These are phyloP conservation scores for Barbatosphaeria neglecta DNA, from an alignment of 495 filamentous ascomycete species.

Conservation along the genomic window DNA sequence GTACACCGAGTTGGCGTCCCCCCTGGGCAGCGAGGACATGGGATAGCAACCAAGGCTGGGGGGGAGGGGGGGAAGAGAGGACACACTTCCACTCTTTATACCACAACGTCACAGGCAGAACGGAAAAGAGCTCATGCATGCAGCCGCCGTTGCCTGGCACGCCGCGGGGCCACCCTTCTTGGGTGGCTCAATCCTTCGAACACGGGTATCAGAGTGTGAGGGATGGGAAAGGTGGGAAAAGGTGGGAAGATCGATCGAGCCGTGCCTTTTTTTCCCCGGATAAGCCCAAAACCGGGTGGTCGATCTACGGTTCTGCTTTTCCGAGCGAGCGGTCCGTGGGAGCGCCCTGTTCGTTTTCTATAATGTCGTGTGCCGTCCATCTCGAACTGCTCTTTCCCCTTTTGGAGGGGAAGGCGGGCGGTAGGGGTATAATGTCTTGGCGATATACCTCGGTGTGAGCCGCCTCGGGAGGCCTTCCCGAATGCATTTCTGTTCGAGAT, in stretches of 20 bases:
- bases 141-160: background rate
- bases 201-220: too few relatives aligned
- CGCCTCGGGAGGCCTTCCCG: background rate
- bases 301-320: background rate
- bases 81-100: constrained; percentile 9
- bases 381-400: background rate
- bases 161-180: background rate
- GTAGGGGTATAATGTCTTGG: background rate
- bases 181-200: background rate
- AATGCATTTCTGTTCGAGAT: too few relatives aligned
- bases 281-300: constrained; percentile 1
- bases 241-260: background rate
- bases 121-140: background rate
- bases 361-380: background rate
- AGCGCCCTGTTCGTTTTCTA: background rate
- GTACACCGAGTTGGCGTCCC: too few relatives aligned
- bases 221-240: too few relatives aligned
- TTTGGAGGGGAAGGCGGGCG: background rate
- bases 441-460: background rate
- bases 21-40: too few relatives aligned
- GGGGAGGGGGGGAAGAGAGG: too few relatives aligned
- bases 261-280: constrained; percentile 3
- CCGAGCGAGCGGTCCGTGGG: constrained; percentile 2
- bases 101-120: constrained; percentile 1
- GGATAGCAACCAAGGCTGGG: too few relatives aligned